Base-by-base conservation (phyloP, 164 flowering plant genomes). In the Berberis vulgaris region DNA sequence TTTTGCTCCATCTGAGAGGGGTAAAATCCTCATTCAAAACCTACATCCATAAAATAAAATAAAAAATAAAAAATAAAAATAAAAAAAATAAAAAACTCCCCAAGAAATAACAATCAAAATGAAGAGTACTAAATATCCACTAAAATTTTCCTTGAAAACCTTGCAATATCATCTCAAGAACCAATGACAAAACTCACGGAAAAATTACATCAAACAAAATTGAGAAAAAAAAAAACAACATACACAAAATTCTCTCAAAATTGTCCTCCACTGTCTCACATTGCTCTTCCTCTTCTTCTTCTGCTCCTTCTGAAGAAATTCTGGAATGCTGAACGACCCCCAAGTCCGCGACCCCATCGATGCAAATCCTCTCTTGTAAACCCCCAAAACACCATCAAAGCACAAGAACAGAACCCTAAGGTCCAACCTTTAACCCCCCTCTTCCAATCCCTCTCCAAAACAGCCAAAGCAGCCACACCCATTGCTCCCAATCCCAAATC, bases 341-440 rank as follows among this genome's bases (percentile, higher is more conserved):
- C 72, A 26, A 43, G 41, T 40, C 56, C 49, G 41, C 45, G 7
- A 67, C 69, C 43, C 74, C 65, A 67, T 64, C 64, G 68, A 61
- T 55, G 61, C 67, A 62, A 62, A 8, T 60, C 63, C 2, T 72
- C 52, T 68, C 53, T 60, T 42, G 26, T 60, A 6, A 60, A 62
- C 5, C 76, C 72, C 57, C 72, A 47, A 57, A 67, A 13, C 69
- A 80, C 38, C 71, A 78, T 69, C 47, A 59, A 54, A 40, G 72
- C 75, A 67, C 75, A 54, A 49, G 67, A 50, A 43, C 71, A 71
- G 56, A 80, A 62, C 53, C 79, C 82, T 26, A 77, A 68, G 39
- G 71, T 47, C 81, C 74, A 76, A 56, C 65, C 65, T 64, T 59
- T 68, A n/a, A 67, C 38, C 49, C 69, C 69, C 49, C 58, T 71